Evolutionary conservation across 2,329 filamentous ascomycete species (phyloP).

Genomic region (Colletotrichum filicis): DNA sequence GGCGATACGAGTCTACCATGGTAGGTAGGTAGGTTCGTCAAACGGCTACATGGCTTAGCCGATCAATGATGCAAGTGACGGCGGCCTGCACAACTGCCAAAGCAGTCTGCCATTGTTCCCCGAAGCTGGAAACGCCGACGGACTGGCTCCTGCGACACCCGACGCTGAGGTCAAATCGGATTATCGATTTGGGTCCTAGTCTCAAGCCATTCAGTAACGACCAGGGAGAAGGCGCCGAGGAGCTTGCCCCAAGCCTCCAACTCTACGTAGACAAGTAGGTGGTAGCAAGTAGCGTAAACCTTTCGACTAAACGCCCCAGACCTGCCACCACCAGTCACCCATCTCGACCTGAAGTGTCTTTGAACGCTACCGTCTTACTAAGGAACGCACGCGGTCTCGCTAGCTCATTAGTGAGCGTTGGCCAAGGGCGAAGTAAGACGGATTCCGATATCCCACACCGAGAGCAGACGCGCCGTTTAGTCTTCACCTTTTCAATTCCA

Average conservation of each 20-base stretch:
- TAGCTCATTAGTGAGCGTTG: background rate
- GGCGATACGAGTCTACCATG: background rate
- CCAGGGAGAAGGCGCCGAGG: conserved; percentile 24
- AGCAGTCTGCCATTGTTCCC: conserved; percentile 23
- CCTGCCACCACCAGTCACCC: conserved; percentile 4
- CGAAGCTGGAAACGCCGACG: conserved; percentile 10
- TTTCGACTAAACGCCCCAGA: conserved; percentile 19
- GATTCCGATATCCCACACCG: background rate
- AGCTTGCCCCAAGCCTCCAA: background rate
- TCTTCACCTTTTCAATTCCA: background rate
- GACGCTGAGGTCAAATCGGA: conserved; percentile 7
- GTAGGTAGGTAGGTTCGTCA: background rate
- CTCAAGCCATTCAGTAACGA: conserved; percentile 30
- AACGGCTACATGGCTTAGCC: conserved; percentile 13
- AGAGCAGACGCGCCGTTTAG: background rate
- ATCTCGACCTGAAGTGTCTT: background rate
- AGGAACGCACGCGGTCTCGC: background rate
- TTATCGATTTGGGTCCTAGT: background rate
- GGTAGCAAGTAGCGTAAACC: conserved; percentile 7
- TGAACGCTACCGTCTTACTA: conserved; percentile 10
- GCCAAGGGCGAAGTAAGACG: background rate
- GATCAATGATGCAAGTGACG: conserved; percentile 29
- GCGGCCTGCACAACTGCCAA: conserved; percentile 20
- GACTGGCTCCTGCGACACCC: conserved; percentile 22
- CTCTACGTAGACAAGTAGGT: background rate